phyloP scores from a whole-genome alignment of 2,329 filamentous ascomycete genomes.

The Trichoderma aggressivum region DNA sequence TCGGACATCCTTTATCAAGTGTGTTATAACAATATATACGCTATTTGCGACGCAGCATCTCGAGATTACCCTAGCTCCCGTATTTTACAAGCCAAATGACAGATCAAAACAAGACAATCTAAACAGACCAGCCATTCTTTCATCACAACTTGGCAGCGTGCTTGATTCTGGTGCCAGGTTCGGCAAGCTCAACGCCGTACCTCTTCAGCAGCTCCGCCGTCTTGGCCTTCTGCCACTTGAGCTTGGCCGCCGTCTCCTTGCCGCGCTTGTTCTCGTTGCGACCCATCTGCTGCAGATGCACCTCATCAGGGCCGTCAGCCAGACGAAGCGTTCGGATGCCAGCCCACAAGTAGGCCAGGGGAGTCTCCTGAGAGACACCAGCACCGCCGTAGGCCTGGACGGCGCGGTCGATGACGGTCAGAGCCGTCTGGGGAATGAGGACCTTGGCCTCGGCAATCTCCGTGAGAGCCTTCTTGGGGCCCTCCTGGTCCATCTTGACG shows the following conservation, averaged over 20 bases:
- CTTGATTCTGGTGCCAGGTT: constrained; percentile 53
- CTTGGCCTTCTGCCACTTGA: constrained; percentile 62
- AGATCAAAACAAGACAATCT: background rate
- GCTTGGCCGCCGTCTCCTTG: constrained; percentile 56
- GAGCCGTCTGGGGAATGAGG: constrained; percentile 74
- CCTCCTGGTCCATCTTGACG: constrained; percentile 85
- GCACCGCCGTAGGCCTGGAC: constrained; percentile 90
- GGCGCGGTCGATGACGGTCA: constrained; percentile 89
- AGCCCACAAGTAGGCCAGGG: constrained; percentile 80
- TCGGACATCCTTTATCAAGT: background rate
- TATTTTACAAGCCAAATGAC: background rate
- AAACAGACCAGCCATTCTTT: background rate
- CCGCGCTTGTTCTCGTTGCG: constrained; percentile 74
- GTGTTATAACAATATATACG: background rate
- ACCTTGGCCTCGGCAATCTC: constrained; percentile 97
- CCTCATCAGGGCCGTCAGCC: constrained; percentile 94
- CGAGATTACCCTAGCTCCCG: background rate
- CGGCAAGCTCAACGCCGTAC: constrained; percentile 45
- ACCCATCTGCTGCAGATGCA: constrained; percentile 80
- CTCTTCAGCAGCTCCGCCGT: constrained; percentile 63
- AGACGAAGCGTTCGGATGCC: constrained; percentile 76
- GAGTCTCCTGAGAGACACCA: constrained; percentile 92
- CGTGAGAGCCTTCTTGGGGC: constrained; percentile 84
- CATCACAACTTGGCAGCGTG: constrained; percentile 46
- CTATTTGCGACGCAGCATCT: background rate